Evolutionary conservation across 495 filamentous ascomycete genomes (phyloP).

Genomic region (Thozetella sp.): DNA sequence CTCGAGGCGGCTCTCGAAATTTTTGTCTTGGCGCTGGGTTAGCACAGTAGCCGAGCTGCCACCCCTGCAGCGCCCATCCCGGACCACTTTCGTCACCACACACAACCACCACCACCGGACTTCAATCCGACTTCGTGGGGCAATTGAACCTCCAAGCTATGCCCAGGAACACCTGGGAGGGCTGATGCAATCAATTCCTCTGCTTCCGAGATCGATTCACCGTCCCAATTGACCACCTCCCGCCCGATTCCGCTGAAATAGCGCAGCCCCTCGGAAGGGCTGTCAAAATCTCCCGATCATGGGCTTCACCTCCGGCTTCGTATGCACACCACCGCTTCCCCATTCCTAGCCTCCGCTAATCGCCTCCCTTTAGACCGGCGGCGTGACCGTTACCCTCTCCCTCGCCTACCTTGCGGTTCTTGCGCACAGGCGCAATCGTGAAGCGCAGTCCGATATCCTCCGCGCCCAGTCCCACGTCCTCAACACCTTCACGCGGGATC

Average conservation of each 20-base stretch:
- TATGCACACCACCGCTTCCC: constrained; percentile 44
- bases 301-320: constrained; percentile 75
- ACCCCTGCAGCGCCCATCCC: neutral
- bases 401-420: constrained; percentile 78
- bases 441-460: constrained; percentile 69
- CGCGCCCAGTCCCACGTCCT: constrained; percentile 69
- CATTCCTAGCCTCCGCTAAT: constrained; percentile 14
- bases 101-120: neutral
- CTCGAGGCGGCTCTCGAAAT: neutral
- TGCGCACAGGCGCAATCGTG: constrained; percentile 72
- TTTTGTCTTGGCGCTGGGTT: constrained; percentile 5
- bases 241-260: neutral
- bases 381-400: constrained; percentile 82
- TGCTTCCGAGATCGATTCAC: neutral
- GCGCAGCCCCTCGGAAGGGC: neutral
- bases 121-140: neutral
- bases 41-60: constrained; percentile 2
- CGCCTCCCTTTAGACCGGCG: constrained; percentile 61
- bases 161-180: neutral
- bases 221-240: neutral
- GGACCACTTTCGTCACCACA: neutral
- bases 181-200: neutral
- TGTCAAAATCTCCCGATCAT: constrained; percentile 35
- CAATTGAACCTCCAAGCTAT: neutral
- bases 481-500: constrained; percentile 51